Conservation (phyloP, 2,329 filamentous ascomycete species). For the Ambrosiella cleistominuta region DNA sequence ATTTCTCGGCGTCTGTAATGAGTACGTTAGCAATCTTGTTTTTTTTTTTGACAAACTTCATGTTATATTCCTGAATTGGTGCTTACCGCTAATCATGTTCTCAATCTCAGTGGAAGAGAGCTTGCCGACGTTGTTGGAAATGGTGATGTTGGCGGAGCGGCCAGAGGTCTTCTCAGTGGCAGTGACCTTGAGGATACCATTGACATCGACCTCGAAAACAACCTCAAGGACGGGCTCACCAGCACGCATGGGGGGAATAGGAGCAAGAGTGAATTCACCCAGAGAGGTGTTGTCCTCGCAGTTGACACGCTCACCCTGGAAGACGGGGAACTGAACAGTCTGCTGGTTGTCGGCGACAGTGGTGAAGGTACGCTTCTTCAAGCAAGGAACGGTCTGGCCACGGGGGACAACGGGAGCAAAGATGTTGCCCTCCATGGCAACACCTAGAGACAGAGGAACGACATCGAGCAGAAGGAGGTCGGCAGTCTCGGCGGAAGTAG, state of each 20-base stretch:
- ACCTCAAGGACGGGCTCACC: slow-evolving; percentile 94
- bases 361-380: slow-evolving; percentile 84
- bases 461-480: slow-evolving; percentile 95
- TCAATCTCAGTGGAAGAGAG: slow-evolving; percentile 89
- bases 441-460: slow-evolving; percentile 87
- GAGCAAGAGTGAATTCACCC: slow-evolving; percentile 90
- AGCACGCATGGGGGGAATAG: slow-evolving; percentile 73
- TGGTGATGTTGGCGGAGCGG: slow-evolving; percentile 97
- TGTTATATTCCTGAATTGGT: not conserved
- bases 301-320: slow-evolving; percentile 92
- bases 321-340: slow-evolving; percentile 81
- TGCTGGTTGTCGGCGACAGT: slow-evolving; percentile 64
- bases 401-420: slow-evolving; percentile 84
- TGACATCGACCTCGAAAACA: slow-evolving; percentile 98
- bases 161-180: slow-evolving; percentile 98
- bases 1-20: slow-evolving; percentile 69
- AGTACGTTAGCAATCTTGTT: slow-evolving; percentile 7
- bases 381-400: slow-evolving; percentile 55
- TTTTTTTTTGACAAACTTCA: not conserved
- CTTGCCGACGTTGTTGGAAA: slow-evolving; percentile 98
- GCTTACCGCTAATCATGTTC: slow-evolving; percentile 77
- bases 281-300: slow-evolving; percentile 97
- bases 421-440: slow-evolving; percentile 99
- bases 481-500: slow-evolving; percentile 80
- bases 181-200: slow-evolving; percentile 98